A percentile compares a stretch with the other conserved stretches of the same genome.
Evolutionary conservation across 2,329 filamentous ascomycete genomes (phyloP).

Genomic region (Cladophialophora yegresii): DNA sequence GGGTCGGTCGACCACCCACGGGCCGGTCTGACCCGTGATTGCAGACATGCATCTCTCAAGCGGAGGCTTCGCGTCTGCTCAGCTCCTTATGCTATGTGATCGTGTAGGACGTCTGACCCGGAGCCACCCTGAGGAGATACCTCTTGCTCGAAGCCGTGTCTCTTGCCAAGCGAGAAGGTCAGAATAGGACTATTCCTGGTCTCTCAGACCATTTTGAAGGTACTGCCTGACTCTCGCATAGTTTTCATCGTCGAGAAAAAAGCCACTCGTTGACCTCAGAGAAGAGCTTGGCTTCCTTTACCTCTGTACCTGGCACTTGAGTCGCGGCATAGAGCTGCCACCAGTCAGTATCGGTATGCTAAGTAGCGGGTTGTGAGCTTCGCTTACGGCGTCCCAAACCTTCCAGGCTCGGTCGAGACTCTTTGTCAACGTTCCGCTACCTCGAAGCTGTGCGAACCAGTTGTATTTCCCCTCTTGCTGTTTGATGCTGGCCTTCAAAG

Average conservation of each 20-base stretch:
- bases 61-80: neutral
- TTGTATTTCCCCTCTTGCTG: slow-evolving; percentile 33
- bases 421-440: slow-evolving; percentile 45
- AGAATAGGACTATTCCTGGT: neutral
- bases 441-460: slow-evolving; percentile 34
- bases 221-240: neutral
- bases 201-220: neutral
- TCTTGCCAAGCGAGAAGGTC: neutral
- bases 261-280: slow-evolving; percentile 64
- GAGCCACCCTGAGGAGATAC: neutral
- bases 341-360: slow-evolving; percentile 15
- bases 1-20: neutral
- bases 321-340: slow-evolving; percentile 59
- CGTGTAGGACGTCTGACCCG: neutral
- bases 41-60: neutral
- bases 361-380: neutral
- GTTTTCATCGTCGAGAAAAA: slow-evolving; percentile 28
- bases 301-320: slow-evolving; percentile 55
- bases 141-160: neutral
- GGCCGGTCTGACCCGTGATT: neutral
- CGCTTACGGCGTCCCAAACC: slow-evolving; percentile 63
- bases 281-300: slow-evolving; percentile 58
- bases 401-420: slow-evolving; percentile 63
- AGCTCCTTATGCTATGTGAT: neutral
- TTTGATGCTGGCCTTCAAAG: slow-evolving; percentile 32